These are phyloP conservation scores for Fraxinus sp. DNA, from an alignment of 305 asterid species.

Conservation along the genomic window DNA sequence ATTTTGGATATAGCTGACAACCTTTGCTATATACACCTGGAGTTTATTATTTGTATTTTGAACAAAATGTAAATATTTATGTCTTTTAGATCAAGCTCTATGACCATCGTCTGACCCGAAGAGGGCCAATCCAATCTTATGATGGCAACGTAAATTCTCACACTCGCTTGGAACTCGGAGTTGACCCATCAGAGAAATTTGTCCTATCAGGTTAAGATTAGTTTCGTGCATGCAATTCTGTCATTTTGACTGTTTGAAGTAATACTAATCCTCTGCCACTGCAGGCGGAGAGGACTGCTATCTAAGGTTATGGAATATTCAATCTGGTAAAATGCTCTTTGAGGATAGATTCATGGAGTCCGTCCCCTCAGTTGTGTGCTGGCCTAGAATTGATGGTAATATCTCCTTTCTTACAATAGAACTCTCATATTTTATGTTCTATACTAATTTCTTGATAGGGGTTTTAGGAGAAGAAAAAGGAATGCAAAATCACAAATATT, in stretches of 20 bases:
- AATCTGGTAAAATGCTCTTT: conserved; percentile 76
- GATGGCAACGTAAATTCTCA: conserved; percentile 81
- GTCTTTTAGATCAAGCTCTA: conserved; percentile 71
- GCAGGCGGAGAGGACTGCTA: conserved; percentile 91
- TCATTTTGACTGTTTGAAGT: conserved; percentile 19
- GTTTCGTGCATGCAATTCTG: conserved; percentile 6
- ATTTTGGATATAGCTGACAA: not conserved
- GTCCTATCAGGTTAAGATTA: conserved; percentile 63
- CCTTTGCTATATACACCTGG: not conserved
- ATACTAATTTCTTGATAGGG: conserved; percentile 10
- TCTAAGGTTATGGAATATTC: conserved; percentile 72
- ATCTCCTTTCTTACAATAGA: not conserved
- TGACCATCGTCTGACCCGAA: conserved; percentile 70
- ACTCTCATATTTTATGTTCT: not conserved
- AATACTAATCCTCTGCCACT: conserved; percentile 18
- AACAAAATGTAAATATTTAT: not conserved
- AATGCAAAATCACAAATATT: conserved; percentile 30
- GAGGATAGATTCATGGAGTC: conserved; percentile 55
- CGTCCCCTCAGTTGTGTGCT: conserved; percentile 69
- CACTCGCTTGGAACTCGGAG: conserved; percentile 72
- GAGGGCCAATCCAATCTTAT: conserved; percentile 77
- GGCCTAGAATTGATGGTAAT: conserved; percentile 64
- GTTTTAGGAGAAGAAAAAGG: conserved; percentile 17
- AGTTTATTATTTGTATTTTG: not conserved
- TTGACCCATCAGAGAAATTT: conserved; percentile 79